phyloP scores from a whole-genome alignment of 306 rosid genomes.

The Gastrolobium bilobum region DNA sequence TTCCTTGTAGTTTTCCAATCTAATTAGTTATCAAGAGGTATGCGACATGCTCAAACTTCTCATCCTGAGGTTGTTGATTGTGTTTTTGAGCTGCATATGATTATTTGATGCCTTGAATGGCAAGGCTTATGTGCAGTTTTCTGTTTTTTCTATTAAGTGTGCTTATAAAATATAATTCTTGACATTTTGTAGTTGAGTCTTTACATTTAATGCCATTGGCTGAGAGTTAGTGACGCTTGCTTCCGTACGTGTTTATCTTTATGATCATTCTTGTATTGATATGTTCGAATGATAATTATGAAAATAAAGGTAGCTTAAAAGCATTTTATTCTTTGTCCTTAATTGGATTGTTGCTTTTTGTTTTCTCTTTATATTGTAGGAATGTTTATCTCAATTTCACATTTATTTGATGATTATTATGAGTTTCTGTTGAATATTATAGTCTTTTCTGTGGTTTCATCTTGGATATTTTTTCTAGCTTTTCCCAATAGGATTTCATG shows the following conservation, averaged over 20 bases:
- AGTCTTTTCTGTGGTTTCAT: conserved; percentile 10
- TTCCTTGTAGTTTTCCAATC: conserved; percentile 23
- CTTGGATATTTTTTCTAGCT: background rate
- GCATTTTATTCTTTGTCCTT: background rate
- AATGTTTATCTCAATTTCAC: conserved; percentile 29
- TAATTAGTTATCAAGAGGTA: conserved; percentile 18
- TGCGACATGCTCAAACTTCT: conserved; percentile 9
- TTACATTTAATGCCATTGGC: conserved; percentile 12
- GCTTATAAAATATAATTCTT: background rate
- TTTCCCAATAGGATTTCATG: background rate
- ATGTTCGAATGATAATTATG: conserved; percentile 23
- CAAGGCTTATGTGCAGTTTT: background rate
- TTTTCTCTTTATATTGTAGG: conserved; percentile 2
- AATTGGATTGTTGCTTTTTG: background rate
- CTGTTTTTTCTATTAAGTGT: conserved; percentile 4
- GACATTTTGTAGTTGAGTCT: conserved; percentile 25
- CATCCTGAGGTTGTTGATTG: conserved; percentile 15
- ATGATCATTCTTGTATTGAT: conserved; percentile 32
- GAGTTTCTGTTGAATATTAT: background rate
- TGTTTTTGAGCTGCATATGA: conserved; percentile 18
- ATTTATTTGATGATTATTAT: conserved; percentile 26
- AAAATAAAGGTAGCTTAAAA: conserved; percentile 26
- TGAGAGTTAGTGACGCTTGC: conserved; percentile 18
- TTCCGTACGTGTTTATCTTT: conserved; percentile 5
- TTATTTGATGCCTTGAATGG: conserved; percentile 36